Evolutionary conservation across 2,329 filamentous ascomycete genomes (phyloP).

Genomic region (Beauveria rudraprayagi): DNA sequence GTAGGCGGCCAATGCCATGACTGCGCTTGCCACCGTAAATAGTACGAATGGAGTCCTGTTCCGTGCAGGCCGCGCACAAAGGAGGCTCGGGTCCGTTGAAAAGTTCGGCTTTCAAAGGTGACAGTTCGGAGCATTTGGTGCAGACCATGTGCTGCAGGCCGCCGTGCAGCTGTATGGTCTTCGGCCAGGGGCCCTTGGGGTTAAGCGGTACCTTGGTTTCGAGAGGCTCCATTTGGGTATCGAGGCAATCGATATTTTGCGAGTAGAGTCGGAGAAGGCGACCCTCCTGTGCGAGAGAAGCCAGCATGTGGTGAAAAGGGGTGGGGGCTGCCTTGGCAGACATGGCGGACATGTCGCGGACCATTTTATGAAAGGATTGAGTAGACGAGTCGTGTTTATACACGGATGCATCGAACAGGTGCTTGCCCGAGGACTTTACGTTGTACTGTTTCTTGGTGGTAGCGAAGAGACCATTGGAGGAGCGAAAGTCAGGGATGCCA

Average conservation of each 20-base stretch:
- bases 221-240: slow-evolving; percentile 73
- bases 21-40: slow-evolving; percentile 75
- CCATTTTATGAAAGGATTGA: slow-evolving; percentile 91
- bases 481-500: slow-evolving; percentile 95
- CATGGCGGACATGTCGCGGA: slow-evolving; percentile 75
- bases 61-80: slow-evolving; percentile 65
- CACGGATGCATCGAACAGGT: slow-evolving; percentile 94
- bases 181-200: slow-evolving; percentile 82
- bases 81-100: slow-evolving; percentile 83
- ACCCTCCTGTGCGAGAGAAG: slow-evolving; percentile 78
- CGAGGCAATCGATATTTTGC: slow-evolving; percentile 94
- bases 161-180: slow-evolving; percentile 87
- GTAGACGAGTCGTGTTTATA: slow-evolving; percentile 89
- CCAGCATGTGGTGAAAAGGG: slow-evolving; percentile 85
- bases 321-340: slow-evolving; percentile 74
- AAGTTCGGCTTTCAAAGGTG: slow-evolving; percentile 65
- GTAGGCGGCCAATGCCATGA: slow-evolving; percentile 82
- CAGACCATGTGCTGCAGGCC: slow-evolving; percentile 95
- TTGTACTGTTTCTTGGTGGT: slow-evolving; percentile 81
- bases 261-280: slow-evolving; percentile 86
- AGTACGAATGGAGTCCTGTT: slow-evolving; percentile 68
- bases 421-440: slow-evolving; percentile 80
- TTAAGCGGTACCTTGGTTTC: slow-evolving; percentile 74
- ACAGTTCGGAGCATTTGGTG: slow-evolving; percentile 76
- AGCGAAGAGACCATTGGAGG: slow-evolving; percentile 80